phyloP scores from a whole-genome alignment of 495 filamentous ascomycete genomes.

The Podospora pseudopauciseta region DNA sequence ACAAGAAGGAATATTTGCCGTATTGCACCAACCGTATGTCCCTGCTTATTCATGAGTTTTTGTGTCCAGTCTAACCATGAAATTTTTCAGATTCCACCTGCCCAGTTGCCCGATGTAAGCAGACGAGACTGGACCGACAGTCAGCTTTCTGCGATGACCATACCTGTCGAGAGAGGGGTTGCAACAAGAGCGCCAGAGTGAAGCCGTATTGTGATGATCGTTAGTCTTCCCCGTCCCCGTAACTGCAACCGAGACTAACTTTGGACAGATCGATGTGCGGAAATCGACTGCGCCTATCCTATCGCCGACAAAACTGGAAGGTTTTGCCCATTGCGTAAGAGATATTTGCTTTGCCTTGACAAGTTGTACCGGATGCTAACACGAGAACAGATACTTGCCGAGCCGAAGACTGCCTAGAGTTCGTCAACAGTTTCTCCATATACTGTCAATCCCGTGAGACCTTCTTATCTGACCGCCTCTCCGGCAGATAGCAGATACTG shows the following conservation, averaged over 20 bases:
- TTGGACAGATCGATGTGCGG: slow-evolving; percentile 19
- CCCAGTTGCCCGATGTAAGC: slow-evolving; percentile 18
- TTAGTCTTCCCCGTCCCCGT: slow-evolving; percentile 17
- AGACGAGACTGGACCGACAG: slow-evolving; percentile 14
- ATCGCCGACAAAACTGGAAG: slow-evolving; percentile 8
- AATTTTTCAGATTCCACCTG: slow-evolving; percentile 29
- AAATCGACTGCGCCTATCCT: slow-evolving; percentile 9
- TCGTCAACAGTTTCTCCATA: slow-evolving; percentile 18
- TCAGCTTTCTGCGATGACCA: slow-evolving; percentile 28
- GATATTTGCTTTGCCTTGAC: neutral
- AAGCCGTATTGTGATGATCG: slow-evolving; percentile 29
- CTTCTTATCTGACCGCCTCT: neutral
- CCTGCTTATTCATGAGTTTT: neutral
- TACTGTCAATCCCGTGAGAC: slow-evolving; percentile 24
- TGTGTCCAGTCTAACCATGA: neutral
- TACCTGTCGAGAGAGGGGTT: slow-evolving; percentile 30
- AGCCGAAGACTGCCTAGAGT: slow-evolving; percentile 16
- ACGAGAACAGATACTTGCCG: slow-evolving; percentile 25
- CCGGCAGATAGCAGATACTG: neutral
- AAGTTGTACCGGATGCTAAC: neutral
- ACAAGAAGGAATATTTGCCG: slow-evolving; percentile 24
- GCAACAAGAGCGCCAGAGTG: slow-evolving; percentile 18
- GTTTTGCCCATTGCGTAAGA: slow-evolving; percentile 27
- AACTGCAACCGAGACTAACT: neutral
- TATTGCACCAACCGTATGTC: slow-evolving; percentile 32